A percentile compares a stretch with the other conserved stretches of the same genome.
phyloP scores from a whole-genome alignment of 768 basidiomycete species.

The Collybiopsis luxurians region DNA sequence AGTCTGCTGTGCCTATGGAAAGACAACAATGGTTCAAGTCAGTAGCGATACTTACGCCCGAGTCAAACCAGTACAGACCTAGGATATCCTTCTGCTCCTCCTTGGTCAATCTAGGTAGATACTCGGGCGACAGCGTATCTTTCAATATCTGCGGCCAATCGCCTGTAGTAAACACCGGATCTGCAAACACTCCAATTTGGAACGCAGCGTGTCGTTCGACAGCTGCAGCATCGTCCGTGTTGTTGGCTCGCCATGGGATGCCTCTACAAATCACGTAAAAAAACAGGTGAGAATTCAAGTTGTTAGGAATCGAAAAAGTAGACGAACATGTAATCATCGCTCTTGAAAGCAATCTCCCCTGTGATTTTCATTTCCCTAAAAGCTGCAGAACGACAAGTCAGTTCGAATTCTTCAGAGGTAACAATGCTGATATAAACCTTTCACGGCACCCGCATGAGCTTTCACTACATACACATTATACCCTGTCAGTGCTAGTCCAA shows the following conservation, averaged over 20 bases:
- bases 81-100: conserved; percentile 24
- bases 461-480: conserved; percentile 27
- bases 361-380: conserved; percentile 45
- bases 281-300: background rate
- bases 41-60: too few relatives aligned
- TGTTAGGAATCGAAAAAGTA: background rate
- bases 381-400: conserved; percentile 17
- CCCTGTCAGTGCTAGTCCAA: background rate
- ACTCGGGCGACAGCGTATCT: conserved; percentile 42
- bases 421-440: conserved; percentile 26
- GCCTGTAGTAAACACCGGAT: conserved; percentile 48
- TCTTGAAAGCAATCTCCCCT: conserved; percentile 53
- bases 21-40: too few relatives aligned
- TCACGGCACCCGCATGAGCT: conserved; percentile 49
- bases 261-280: too few relatives aligned
- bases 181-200: conserved; percentile 47
- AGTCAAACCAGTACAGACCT: too few relatives aligned
- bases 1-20: conserved; percentile 44
- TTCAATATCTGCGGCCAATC: conserved; percentile 52
- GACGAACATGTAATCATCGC: conserved; percentile 46
- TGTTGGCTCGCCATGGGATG: conserved; percentile 42
- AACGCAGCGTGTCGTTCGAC: conserved; percentile 50
- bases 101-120: conserved; percentile 47
- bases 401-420: too few relatives aligned
- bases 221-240: conserved; percentile 39